A percentile compares a stretch with the other conserved stretches of the same genome.
Conservation (phyloP, 495 filamentous ascomycete species). For the Hypomontagnella submonticulosa region DNA sequence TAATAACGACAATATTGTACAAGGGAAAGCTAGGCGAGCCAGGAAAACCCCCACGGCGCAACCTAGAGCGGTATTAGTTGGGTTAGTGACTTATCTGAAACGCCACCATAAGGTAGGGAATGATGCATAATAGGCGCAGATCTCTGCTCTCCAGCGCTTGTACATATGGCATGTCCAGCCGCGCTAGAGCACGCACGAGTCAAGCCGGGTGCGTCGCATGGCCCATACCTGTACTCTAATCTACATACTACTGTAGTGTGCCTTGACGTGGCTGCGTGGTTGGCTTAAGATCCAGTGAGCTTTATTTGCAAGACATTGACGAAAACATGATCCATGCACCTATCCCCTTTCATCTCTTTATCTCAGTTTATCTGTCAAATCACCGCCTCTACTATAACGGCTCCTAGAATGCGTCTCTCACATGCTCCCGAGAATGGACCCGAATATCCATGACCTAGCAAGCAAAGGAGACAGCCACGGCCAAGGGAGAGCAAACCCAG, state of each 20-base stretch:
- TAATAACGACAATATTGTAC: conserved; percentile 10
- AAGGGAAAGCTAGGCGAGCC: conserved; percentile 2
- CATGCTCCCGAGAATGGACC: conserved; percentile 38
- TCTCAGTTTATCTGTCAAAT: conserved; percentile 32
- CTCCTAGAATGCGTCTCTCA: conserved; percentile 33
- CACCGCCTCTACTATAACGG: conserved; percentile 20
- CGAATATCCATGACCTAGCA: conserved; percentile 24
- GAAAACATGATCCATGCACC: conserved; percentile 31
- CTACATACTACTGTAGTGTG: conserved; percentile 11
- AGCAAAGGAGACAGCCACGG: conserved; percentile 7
- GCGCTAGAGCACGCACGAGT: conserved; percentile 38
- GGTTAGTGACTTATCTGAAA: conserved; percentile 36
- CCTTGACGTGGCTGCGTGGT: conserved; percentile 34
- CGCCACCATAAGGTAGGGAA: conserved; percentile 23
- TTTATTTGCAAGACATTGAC: conserved; percentile 39
- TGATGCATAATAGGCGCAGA: conserved; percentile 27
- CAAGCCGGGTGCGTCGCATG: conserved; percentile 23
- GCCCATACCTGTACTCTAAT: conserved; percentile 17
- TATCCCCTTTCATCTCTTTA: conserved; percentile 40
- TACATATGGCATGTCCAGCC: conserved; percentile 42
- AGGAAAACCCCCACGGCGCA: conserved; percentile 13
- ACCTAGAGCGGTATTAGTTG: conserved; percentile 4
- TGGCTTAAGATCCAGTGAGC: conserved; percentile 27
- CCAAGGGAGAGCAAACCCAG: conserved; percentile 8
- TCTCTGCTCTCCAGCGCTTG: conserved; percentile 27